Conservation (phyloP, 495 filamentous ascomycete species). For the Neurospora tetraspora region DNA sequence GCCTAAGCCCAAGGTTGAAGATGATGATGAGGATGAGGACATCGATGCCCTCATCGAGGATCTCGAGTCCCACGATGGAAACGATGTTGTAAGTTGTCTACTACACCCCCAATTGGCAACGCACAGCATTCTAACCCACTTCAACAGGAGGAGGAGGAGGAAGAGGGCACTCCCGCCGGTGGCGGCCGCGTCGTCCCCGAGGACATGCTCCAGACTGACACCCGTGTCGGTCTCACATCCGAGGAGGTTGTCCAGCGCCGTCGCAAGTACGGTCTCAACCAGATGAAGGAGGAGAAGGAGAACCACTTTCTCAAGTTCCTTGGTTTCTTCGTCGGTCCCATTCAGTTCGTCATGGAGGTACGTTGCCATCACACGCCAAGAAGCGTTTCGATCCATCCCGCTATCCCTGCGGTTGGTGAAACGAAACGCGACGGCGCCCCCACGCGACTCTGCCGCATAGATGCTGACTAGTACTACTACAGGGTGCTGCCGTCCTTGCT, state of each 20-base stretch:
- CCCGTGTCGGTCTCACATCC: slow-evolving; percentile 57
- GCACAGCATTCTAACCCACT: slow-evolving; percentile 10
- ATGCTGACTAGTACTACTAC: slow-evolving; percentile 14
- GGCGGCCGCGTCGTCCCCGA: slow-evolving; percentile 48
- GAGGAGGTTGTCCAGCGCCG: slow-evolving; percentile 58
- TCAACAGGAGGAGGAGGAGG: slow-evolving; percentile 43
- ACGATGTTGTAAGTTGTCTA: slow-evolving; percentile 26
- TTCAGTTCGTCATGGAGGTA: slow-evolving; percentile 93
- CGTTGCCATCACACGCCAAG: slow-evolving; percentile 17
- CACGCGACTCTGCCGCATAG: slow-evolving; percentile 2
- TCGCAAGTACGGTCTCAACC: slow-evolving; percentile 75
- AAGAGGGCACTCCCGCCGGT: slow-evolving; percentile 41
- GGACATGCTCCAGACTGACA: slow-evolving; percentile 57
- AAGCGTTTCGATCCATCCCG: slow-evolving; percentile 5
- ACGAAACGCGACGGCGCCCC: slow-evolving; percentile 19
- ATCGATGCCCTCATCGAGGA: slow-evolving; percentile 77
- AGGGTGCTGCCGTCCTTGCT: slow-evolving; percentile 39
- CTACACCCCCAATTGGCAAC: neutral
- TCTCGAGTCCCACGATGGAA: slow-evolving; percentile 67
- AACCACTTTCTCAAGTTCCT: slow-evolving; percentile 79
- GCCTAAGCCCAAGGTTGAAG: slow-evolving; percentile 27
- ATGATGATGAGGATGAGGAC: slow-evolving; percentile 58
- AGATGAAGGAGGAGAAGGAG: slow-evolving; percentile 82
- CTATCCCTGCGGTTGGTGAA: slow-evolving; percentile 10
- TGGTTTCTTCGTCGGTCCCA: slow-evolving; percentile 76